Conservation (phyloP, 2,329 filamentous ascomycete genomes). For the Trichoderma asperellum region DNA sequence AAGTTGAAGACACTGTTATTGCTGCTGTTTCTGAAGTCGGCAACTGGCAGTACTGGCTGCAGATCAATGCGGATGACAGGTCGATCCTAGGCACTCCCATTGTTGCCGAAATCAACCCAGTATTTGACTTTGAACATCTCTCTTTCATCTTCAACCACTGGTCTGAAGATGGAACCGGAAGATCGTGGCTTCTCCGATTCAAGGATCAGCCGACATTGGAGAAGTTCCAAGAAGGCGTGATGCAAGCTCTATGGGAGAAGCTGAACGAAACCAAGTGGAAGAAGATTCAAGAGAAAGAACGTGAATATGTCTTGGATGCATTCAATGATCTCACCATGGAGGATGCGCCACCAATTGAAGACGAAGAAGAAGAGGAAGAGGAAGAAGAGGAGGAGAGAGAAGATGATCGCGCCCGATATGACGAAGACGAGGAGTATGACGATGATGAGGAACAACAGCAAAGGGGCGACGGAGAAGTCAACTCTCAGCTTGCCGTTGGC, state of each 20-base stretch:
- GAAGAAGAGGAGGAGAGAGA: slow-evolving; percentile 57
- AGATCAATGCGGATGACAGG: slow-evolving; percentile 67
- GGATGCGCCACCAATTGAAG: slow-evolving; percentile 59
- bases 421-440: slow-evolving; percentile 72
- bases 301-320: slow-evolving; percentile 91
- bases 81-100: slow-evolving; percentile 88
- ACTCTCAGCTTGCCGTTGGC: slow-evolving; percentile 91
- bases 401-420: slow-evolving; percentile 70
- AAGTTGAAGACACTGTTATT: slow-evolving; percentile 74
- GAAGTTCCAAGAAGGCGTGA: slow-evolving; percentile 87
- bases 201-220: slow-evolving; percentile 80
- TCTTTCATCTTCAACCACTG: slow-evolving; percentile 99
- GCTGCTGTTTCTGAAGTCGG: slow-evolving; percentile 85
- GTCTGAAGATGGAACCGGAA: slow-evolving; percentile 81
- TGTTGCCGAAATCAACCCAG: slow-evolving; percentile 89
- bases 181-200: slow-evolving; percentile 94
- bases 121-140: slow-evolving; percentile 99
- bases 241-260: slow-evolving; percentile 97
- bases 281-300: slow-evolving; percentile 89
- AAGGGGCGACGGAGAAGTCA: slow-evolving; percentile 74
- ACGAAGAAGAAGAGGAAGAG: slow-evolving; percentile 49
- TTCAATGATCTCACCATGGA: slow-evolving; percentile 96
- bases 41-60: slow-evolving; percentile 94
- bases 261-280: slow-evolving; percentile 92
- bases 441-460: slow-evolving; percentile 79